Evolutionary conservation across 331 rosid genomes (phyloP).

Genomic region (Rhamnella rubrinervis): DNA sequence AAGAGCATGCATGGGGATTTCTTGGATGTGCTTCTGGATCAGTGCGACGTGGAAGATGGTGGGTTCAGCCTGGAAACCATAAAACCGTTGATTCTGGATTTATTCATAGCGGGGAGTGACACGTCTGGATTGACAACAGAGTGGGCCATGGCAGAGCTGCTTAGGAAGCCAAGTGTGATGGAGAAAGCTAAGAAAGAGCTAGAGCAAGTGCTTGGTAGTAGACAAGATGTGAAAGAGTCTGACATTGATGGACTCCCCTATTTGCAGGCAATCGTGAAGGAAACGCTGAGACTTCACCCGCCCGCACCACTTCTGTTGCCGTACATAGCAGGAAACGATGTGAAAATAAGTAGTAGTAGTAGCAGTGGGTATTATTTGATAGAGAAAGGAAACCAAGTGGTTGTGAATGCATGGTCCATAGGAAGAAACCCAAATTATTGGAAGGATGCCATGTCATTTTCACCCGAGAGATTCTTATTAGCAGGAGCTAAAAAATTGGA

Average conservation of each 20-base stretch:
- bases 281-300: slow-evolving; percentile 25
- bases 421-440: slow-evolving; percentile 28
- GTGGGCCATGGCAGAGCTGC: slow-evolving; percentile 35
- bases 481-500: neutral
- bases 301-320: slow-evolving; percentile 9
- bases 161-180: neutral
- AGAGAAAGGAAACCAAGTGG: slow-evolving; percentile 1
- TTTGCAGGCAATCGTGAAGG: slow-evolving; percentile 18
- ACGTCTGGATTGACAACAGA: slow-evolving; percentile 15
- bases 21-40: slow-evolving; percentile 19
- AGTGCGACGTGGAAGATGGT: neutral
- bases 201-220: slow-evolving; percentile 1
- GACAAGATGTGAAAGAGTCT: slow-evolving; percentile 2
- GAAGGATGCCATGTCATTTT: slow-evolving; percentile 1
- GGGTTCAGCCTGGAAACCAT: neutral
- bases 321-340: neutral
- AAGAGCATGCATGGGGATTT: slow-evolving; percentile 1
- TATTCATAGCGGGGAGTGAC: slow-evolving; percentile 26
- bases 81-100: slow-evolving; percentile 14
- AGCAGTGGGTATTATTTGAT: neutral
- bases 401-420: slow-evolving; percentile 27
- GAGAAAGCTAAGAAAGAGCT: slow-evolving; percentile 14
- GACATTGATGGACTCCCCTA: slow-evolving; percentile 19
- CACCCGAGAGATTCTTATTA: slow-evolving; percentile 22
- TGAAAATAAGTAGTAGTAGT: neutral